Evolutionary conservation across 2,329 filamentous ascomycete species (phyloP), one percentile per base, ranked within the genome.

Genomic region (Ceratocystis huliohia): DNA sequence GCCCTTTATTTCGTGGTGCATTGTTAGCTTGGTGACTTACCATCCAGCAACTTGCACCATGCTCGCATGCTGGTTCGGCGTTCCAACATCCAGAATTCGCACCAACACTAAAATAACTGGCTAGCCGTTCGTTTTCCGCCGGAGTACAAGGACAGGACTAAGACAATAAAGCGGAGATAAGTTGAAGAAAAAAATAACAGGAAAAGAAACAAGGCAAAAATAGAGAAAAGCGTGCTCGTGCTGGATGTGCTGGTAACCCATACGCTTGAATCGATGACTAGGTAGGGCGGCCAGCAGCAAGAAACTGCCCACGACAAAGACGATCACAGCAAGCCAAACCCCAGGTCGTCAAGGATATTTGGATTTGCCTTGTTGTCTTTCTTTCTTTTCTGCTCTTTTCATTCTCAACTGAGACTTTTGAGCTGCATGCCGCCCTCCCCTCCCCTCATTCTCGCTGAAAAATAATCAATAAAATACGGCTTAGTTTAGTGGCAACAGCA

Each of bases 61-160:
- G 53, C 15, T 17, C 25, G 28, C 53, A 57, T 28, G 53, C 28
- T 57, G 53, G 53, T 15, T 41, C 37, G 37, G 28, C 53, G 53
- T 62, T 45, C 59, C 59, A 45, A 41, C 37, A 28, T 20, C 41
- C 33, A 13, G 45, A 10, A 62, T 28, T 41, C 20, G 30, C 30
- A 41, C 20, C 28, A 53, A 46, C 57, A 33, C 56, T 62, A 61
- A 37, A 46, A 66, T 33, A 66, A 50, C 45, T 41, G 28, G 37
- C 53, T 61, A 33, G 28, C 56, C 63, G 17, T 37, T 41, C 48
- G 48, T 45, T 56, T 65, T 44, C 53, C 53, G 53, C 53, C 53
- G 53, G 53, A 57, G 20, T n/a, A 44, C 30, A 37, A 33, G 50
- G 48, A 50, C 20, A 57, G 20, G 53, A 57, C 2, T 2, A 30